Evolutionary conservation across 116 monocot species (phyloP).

Genomic region (Posidonia oceanica): DNA sequence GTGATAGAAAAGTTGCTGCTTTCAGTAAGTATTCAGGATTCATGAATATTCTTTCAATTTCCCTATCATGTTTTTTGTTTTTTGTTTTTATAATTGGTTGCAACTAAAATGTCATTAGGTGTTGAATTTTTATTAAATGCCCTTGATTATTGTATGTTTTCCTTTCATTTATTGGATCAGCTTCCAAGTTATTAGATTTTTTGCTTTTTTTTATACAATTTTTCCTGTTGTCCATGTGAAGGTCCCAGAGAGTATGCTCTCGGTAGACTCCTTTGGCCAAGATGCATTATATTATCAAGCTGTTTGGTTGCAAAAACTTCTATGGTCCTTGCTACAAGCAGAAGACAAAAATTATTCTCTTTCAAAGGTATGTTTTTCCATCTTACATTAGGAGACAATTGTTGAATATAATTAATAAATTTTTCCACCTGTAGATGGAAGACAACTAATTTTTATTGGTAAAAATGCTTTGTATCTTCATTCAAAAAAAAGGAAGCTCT

Average conservation of each 20-base stretch:
- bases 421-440: too few relatives aligned
- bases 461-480: too few relatives aligned
- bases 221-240: background rate
- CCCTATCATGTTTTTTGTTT: too few relatives aligned
- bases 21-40: slow-evolving; percentile 31
- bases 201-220: background rate
- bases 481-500: too few relatives aligned
- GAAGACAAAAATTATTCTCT: slow-evolving; percentile 45
- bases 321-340: slow-evolving; percentile 32
- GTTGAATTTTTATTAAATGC: background rate
- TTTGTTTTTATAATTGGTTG: background rate
- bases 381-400: too few relatives aligned
- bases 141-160: background rate
- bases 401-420: too few relatives aligned
- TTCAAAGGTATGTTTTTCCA: slow-evolving; percentile 41
- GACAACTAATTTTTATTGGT: too few relatives aligned
- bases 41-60: background rate
- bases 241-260: slow-evolving; percentile 1
- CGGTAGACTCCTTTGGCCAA: slow-evolving; percentile 7
- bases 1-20: slow-evolving; percentile 58
- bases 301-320: slow-evolving; percentile 61
- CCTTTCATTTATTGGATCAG: background rate
- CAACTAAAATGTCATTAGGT: too few relatives aligned
- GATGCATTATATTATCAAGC: slow-evolving; percentile 34
- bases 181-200: background rate